Evolutionary conservation across 1,284 basidiomycete genomes (phyloP).

Genomic region (Naganishia liquefaciens): DNA sequence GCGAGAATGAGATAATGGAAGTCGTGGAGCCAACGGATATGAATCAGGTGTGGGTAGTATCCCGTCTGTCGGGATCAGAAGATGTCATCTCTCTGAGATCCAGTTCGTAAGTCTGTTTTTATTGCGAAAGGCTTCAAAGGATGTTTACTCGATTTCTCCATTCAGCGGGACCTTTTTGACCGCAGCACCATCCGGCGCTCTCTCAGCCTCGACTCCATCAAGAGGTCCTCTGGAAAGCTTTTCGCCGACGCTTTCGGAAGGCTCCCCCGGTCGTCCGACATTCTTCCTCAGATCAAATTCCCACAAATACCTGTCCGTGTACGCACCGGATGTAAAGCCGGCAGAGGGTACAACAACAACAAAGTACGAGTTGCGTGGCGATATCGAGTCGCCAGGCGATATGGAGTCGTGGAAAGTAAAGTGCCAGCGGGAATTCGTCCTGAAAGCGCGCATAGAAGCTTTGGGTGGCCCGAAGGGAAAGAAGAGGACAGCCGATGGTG

Average conservation of each 20-base stretch:
- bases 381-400: conserved; percentile 77
- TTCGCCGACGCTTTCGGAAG: conserved; percentile 37
- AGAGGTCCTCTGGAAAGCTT: conserved; percentile 54
- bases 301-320: conserved; percentile 46
- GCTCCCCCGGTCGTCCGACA: conserved; percentile 34
- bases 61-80: conserved; percentile 56
- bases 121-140: not conserved
- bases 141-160: no score
- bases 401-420: conserved; percentile 81
- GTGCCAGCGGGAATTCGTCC: conserved; percentile 85
- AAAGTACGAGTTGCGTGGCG: conserved; percentile 70
- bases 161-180: conserved; percentile 53
- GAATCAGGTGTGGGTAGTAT: conserved; percentile 58
- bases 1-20: conserved; percentile 44
- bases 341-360: conserved; percentile 31
- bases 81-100: conserved; percentile 54
- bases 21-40: conserved; percentile 55
- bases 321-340: conserved; percentile 30
- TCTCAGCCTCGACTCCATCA: conserved; percentile 50
- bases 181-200: conserved; percentile 46
- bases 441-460: conserved; percentile 78
- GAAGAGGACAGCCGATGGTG: conserved; percentile 64
- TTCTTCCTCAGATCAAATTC: conserved; percentile 42
- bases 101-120: conserved; percentile 42
- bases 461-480: conserved; percentile 63